Evolutionary conservation across 2,329 filamentous ascomycete species (phyloP), one percentile per base, ranked within the genome.

Genomic region (Aspergillus bombycis): DNA sequence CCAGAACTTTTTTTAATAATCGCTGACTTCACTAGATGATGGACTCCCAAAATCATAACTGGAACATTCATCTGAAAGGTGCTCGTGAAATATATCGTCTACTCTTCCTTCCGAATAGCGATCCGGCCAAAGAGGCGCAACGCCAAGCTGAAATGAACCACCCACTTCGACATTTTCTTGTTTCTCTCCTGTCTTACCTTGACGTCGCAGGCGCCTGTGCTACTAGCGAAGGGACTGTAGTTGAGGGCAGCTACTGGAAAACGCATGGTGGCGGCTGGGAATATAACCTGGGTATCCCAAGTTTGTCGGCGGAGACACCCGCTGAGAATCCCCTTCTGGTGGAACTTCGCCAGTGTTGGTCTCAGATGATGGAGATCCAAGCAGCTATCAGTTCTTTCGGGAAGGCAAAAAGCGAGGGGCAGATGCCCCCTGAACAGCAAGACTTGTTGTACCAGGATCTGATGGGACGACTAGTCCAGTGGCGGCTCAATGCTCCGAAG

Each of bases 191-290:
- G 38, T 78, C 75, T 2, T 79, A 78, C 60, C 75, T 79, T 21
- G 77, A 79, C 55, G 77, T 79, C 23, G 77, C 77, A 0, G 77
- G 77, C 32, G 74, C 78, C 12, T 78, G 77, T 61, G 75, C 76
- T 5, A 77, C 75, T 7, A 74, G 74, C 23, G 75, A 78, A 32
- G 76, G 74, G 3, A 78, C 77, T 4, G 69, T 79, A 9, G 74
- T 79, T 12, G 69, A 77, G 57, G 77, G 77, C 3, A 75, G 73
- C 62, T 79, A 79, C 58, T 79, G 77, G 77, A 72, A 74, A 62
- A 77, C 74, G 1, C 69, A 76, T n/a, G 77, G 72, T 5, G 74
- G 75, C 9, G 75, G 74, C 3, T 79, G 76, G 76, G 75, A 79
- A 62, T 77, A 77, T 60, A 77, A 77, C 55, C 67, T 76, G 16